phyloP scores from a whole-genome alignment of 768 basidiomycete species.

The Rhodosporidiobolus sp. region DNA sequence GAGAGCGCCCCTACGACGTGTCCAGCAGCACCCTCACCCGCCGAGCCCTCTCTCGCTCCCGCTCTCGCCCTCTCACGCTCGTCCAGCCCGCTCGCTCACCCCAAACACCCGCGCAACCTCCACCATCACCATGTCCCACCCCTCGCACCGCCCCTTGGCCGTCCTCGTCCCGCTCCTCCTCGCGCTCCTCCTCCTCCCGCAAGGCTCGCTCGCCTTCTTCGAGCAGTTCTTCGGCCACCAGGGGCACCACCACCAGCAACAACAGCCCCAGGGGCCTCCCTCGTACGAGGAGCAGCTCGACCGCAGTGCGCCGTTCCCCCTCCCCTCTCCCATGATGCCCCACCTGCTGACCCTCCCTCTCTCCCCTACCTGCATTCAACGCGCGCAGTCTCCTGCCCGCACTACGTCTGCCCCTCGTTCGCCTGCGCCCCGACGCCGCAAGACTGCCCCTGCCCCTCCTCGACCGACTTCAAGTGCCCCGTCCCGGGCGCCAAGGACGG shows the following conservation, averaged over 20 bases:
- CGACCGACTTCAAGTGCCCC: constrained; percentile 8
- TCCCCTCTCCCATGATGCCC: background rate
- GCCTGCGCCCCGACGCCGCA: constrained; percentile 4
- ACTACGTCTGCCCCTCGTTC: constrained; percentile 16
- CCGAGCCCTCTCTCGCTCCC: background rate
- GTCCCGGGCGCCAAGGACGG: background rate
- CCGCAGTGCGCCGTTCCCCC: background rate
- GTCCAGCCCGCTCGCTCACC: background rate
- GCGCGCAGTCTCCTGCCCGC: constrained; percentile 1
- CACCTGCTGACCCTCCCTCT: background rate
- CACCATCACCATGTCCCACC: background rate
- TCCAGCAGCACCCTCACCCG: no score
- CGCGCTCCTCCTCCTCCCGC: background rate
- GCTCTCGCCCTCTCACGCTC: background rate
- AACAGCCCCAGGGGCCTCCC: background rate
- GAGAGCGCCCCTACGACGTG: no score
- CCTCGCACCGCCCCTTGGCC: background rate
- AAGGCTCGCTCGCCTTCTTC: constrained; percentile 21
- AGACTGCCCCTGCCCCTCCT: constrained; percentile 20
- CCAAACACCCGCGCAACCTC: background rate
- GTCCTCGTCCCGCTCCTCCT: constrained; percentile 5
- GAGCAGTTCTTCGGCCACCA: constrained; percentile 30
- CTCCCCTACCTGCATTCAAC: background rate
- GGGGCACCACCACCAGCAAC: background rate
- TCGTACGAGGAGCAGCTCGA: constrained; percentile 4